Base-by-base conservation (phyloP, 139 green algal species). In the Auxenochlorella protothecoides region DNA sequence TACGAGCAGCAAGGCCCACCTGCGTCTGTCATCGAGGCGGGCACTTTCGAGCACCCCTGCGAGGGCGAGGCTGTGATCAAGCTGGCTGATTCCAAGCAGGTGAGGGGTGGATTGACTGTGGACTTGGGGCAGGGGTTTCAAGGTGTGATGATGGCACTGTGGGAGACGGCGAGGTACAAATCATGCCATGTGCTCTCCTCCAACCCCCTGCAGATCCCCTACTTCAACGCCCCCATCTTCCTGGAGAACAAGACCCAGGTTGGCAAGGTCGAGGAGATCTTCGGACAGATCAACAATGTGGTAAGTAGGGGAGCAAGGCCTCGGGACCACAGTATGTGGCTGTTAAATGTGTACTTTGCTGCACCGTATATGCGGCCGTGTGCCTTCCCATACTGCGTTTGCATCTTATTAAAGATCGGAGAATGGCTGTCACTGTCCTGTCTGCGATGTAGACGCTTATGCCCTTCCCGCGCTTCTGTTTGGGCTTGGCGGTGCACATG, bases 141-240 rank as follows among this genome's bases (percentile, higher is more conserved):
- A 44, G 27, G 27, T 44, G 27, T 44, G 59, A 7, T 44, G 27
- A 44, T 9, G 65, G 65, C 9, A 69, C 52, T 69, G 65, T 10
- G 57, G 57, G 52, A 60, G 52, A 70, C 12, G 15, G 4, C 13
- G 10, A 5, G 15, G 9, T 63, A 2, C 10, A 53, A 59, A 12
- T 13, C 16, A 69, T 16, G n/a, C 6, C 65, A 10, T 51, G 65
- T 16, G 27, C 27, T 66, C 62, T 9, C 12, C 6, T 2, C 55
- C 6, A n/a, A 6, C 15, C n/a, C 55, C 27, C 51, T 66, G 78
- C 86, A 94, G 88, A 88, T 97, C 53, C 95, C 95, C 3, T 97
- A 98, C 74, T 99, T 99, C 85, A 99, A 99, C 75, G 95, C 90
- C 0, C 91, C 90, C 55, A 98, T 99, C 55, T 99, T 87, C 73